These are phyloP conservation scores for Betula pendula DNA, from an alignment of 306 rosid species.

Conservation along the genomic window DNA sequence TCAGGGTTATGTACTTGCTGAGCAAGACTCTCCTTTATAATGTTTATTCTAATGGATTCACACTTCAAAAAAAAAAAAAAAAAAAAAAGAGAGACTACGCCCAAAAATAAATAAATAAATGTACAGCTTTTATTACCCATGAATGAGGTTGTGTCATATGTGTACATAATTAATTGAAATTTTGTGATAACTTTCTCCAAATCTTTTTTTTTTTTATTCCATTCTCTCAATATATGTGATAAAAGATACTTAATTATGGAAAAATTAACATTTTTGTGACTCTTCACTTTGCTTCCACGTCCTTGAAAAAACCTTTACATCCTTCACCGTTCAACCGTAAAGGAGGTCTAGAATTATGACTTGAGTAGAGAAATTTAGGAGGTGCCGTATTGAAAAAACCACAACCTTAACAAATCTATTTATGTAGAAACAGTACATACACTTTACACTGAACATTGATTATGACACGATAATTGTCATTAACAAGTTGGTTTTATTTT, in stretches of 20 bases:
- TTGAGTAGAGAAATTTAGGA: neutral
- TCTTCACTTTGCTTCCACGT: neutral
- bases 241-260: neutral
- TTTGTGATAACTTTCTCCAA: neutral
- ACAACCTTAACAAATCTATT: too few relatives aligned
- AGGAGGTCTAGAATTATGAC: constrained; percentile 13
- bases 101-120: neutral
- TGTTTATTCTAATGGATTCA: too few relatives aligned
- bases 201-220: neutral
- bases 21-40: too few relatives aligned
- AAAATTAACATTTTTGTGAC: neutral
- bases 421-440: too few relatives aligned
- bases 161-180: neutral
- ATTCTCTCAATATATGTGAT: neutral
- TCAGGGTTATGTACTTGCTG: too few relatives aligned
- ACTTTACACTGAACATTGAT: too few relatives aligned
- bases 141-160: neutral
- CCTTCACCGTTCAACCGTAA: neutral
- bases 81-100: neutral
- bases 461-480: too few relatives aligned
- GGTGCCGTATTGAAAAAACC: too few relatives aligned
- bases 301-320: neutral
- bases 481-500: too few relatives aligned
- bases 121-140: neutral
- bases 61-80: too few relatives aligned